These are phyloP conservation scores for Plasmodium gaboni DNA, from an alignment of 169 alveolate genomes.

Conservation along the genomic window DNA sequence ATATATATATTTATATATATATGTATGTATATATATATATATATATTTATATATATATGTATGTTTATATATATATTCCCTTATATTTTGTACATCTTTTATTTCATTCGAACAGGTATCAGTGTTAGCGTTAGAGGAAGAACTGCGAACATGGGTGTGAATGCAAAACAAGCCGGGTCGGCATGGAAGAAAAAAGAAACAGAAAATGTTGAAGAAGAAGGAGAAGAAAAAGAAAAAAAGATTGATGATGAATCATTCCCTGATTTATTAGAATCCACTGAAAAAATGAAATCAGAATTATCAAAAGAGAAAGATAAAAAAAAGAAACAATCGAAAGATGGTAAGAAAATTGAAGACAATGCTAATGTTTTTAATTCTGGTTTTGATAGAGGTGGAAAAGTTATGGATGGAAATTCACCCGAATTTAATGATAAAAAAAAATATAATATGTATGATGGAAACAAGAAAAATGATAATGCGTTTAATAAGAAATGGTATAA, in stretches of 20 bases:
- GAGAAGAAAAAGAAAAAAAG: slow-evolving; percentile 69
- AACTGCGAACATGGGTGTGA: slow-evolving; percentile 31
- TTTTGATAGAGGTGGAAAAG: slow-evolving; percentile 2
- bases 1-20: not conserved
- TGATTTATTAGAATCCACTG: slow-evolving; percentile 69
- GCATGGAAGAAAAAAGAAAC: slow-evolving; percentile 68
- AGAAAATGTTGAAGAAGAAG: slow-evolving; percentile 28
- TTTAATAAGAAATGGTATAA: slow-evolving; percentile 20
- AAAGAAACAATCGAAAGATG: slow-evolving; percentile 52
- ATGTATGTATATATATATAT: not conserved
- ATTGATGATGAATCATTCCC: slow-evolving; percentile 75
- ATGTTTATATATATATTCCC: not conserved
- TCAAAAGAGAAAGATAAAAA: slow-evolving; percentile 64
- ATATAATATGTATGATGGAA: slow-evolving; percentile 45
- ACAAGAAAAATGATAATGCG: slow-evolving; percentile 36
- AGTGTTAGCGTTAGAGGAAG: slow-evolving; percentile 75
- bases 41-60: not conserved
- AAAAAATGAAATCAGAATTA: slow-evolving; percentile 66
- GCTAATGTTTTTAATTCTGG: slow-evolving; percentile 3
- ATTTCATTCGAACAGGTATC: slow-evolving; percentile 1
- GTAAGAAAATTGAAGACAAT: slow-evolving; percentile 43
- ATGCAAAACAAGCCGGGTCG: slow-evolving; percentile 54
- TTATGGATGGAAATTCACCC: slow-evolving; percentile 3
- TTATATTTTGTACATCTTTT: not conserved
- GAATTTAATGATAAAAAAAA: slow-evolving; percentile 22